Evolutionary conservation across 305 asterid genomes (phyloP).

Genomic region (Solanum hybrid): DNA sequence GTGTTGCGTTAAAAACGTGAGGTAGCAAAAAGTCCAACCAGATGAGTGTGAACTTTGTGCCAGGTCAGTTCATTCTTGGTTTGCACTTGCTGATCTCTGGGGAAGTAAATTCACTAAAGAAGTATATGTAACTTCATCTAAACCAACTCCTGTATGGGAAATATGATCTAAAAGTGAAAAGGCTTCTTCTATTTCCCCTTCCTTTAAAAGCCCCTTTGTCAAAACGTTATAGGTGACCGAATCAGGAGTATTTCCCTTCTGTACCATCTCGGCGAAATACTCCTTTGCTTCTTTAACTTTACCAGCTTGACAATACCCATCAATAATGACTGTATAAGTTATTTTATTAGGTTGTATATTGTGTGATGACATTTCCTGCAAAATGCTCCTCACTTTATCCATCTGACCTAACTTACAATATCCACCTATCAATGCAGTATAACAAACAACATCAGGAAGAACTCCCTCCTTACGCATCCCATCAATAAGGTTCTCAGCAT

Average conservation of each 20-base stretch:
- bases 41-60: neutral
- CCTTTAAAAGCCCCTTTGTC: slow-evolving; percentile 44
- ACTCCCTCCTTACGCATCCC: slow-evolving; percentile 62
- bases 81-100: slow-evolving; percentile 26
- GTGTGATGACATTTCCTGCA: slow-evolving; percentile 58
- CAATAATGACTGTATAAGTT: slow-evolving; percentile 65
- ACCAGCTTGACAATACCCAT: slow-evolving; percentile 64
- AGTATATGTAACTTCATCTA: slow-evolving; percentile 60
- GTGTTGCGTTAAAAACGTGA: neutral
- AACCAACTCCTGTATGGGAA: slow-evolving; percentile 39
- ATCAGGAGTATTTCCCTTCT: slow-evolving; percentile 62
- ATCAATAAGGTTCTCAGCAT: slow-evolving; percentile 40
- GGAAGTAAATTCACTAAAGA: slow-evolving; percentile 50
- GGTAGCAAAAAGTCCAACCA: neutral
- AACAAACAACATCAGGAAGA: slow-evolving; percentile 65
- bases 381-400: slow-evolving; percentile 43
- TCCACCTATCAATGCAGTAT: slow-evolving; percentile 75
- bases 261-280: slow-evolving; percentile 55
- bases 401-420: slow-evolving; percentile 72
- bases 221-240: slow-evolving; percentile 53
- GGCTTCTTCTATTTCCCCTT: slow-evolving; percentile 52
- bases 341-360: slow-evolving; percentile 55
- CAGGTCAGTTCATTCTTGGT: slow-evolving; percentile 25
- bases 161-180: slow-evolving; percentile 47
- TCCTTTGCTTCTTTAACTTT: slow-evolving; percentile 41